Conservation (phyloP, 805 yeast species). For the Starmerella bombi region DNA sequence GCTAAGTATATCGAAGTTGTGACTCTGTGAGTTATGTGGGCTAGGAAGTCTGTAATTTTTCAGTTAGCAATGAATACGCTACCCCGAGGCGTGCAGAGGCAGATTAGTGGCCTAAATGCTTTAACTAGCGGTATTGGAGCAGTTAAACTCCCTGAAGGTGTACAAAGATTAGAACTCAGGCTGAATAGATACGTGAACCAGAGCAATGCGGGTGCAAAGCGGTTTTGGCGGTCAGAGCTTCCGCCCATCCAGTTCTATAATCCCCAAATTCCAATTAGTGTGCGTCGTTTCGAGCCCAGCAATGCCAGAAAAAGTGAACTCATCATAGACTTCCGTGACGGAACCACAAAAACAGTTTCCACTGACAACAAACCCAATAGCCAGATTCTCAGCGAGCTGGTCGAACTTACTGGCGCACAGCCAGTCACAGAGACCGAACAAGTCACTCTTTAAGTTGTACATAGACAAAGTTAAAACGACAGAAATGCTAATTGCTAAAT, state of each 20-base stretch:
- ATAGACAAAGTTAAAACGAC: no score
- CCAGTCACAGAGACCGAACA: constrained; percentile 29
- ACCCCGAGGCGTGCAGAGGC: constrained; percentile 23
- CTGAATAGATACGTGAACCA: constrained; percentile 17
- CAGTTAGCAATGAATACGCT: constrained; percentile 11
- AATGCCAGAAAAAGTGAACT: constrained; percentile 34
- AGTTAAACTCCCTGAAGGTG: constrained; percentile 20
- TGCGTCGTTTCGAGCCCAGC: constrained; percentile 40
- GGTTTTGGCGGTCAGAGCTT: constrained; percentile 60
- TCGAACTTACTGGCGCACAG: constrained; percentile 39
- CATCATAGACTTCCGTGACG: constrained; percentile 31
- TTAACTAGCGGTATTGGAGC: constrained; percentile 26
- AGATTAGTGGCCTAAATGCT: constrained; percentile 22
- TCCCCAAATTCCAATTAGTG: constrained; percentile 50
- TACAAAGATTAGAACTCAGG: constrained; percentile 20
- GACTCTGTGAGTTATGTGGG: no score
- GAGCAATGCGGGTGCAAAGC: constrained; percentile 29
- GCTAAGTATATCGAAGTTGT: no score
- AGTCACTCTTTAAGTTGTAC: constrained; percentile 3
- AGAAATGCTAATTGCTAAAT: constrained; percentile 2
- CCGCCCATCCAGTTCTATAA: constrained; percentile 76
- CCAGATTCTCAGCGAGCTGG: constrained; percentile 45
- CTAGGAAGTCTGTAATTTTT: no score
- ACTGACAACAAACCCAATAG: constrained; percentile 39
- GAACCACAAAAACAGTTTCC: constrained; percentile 35